Conservation (phyloP, 129 eudicot genomes). For the Arctium lappa region DNA sequence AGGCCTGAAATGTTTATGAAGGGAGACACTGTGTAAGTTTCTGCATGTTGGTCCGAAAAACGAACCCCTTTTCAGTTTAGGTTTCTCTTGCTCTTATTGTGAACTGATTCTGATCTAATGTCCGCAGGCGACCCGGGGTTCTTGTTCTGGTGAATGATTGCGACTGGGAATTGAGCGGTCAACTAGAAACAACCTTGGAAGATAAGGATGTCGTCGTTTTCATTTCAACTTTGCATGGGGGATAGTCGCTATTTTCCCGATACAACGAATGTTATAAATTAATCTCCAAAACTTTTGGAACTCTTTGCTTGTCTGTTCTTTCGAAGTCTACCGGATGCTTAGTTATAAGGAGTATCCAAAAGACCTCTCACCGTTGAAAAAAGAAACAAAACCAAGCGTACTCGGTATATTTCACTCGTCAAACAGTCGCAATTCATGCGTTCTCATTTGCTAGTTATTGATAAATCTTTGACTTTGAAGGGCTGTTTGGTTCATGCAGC, state of each 20-base stretch:
- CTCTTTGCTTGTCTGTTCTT: not conserved
- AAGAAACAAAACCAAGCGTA: not conserved
- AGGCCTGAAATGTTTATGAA: slow-evolving; percentile 98
- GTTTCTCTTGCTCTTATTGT: not conserved
- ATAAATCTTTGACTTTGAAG: not conserved
- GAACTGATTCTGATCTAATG: not conserved
- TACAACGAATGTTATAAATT: not conserved
- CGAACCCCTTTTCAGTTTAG: not conserved
- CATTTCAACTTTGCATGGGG: slow-evolving; percentile 97
- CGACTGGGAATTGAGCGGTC: slow-evolving; percentile 96
- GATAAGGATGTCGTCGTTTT: slow-evolving; percentile 85
- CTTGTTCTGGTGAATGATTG: slow-evolving; percentile 93
- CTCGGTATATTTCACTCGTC: not conserved
- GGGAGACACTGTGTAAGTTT: slow-evolving; percentile 89
- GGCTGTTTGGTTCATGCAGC: too few relatives aligned
- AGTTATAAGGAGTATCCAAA: not conserved
- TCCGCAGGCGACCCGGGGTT: slow-evolving; percentile 92
- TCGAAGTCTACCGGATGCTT: not conserved
- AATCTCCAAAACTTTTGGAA: not conserved
- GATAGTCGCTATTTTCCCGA: slow-evolving; percentile 30
- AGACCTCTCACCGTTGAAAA: too few relatives aligned
- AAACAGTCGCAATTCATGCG: not conserved
- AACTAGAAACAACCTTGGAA: slow-evolving; percentile 85
- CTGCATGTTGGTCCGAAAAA: not conserved
- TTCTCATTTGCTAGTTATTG: not conserved